phyloP scores from a whole-genome alignment of 192 early-diverging fungal species.

The Phycomyces blakesleeanus region DNA sequence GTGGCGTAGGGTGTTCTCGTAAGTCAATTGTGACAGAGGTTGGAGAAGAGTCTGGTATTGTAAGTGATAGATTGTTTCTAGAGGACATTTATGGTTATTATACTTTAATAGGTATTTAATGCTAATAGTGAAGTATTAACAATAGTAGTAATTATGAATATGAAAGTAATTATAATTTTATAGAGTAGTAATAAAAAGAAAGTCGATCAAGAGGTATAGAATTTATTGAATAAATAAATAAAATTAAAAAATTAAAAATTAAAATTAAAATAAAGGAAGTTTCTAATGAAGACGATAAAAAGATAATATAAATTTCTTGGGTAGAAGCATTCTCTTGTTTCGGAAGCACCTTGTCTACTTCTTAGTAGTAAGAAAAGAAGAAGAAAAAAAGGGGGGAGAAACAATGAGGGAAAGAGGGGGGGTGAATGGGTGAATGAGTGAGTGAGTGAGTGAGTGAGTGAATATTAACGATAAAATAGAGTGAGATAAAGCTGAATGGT shows the following conservation, averaged over 20 bases:
- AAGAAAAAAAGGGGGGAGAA: background rate
- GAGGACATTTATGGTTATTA: slow-evolving; percentile 1
- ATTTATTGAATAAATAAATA: background rate
- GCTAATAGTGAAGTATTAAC: too few species aligned
- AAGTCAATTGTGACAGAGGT: slow-evolving; percentile 7
- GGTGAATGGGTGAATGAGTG: background rate
- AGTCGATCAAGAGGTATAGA: slow-evolving; percentile 1
- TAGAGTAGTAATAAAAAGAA: too few species aligned
- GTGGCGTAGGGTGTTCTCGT: slow-evolving; percentile 13
- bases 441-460: background rate
- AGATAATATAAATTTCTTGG: too few species aligned
- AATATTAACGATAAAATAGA: background rate
- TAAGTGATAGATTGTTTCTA: background rate
- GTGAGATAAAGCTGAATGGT: background rate
- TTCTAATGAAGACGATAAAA: too few species aligned
- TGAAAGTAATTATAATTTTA: too few species aligned
- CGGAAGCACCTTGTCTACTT: background rate
- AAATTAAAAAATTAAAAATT: slow-evolving; percentile 1
- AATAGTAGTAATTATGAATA: too few species aligned
- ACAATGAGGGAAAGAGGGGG: background rate
- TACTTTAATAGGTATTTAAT: too few species aligned
- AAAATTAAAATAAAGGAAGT: background rate
- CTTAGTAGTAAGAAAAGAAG: background rate
- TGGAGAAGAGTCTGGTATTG: too few species aligned
- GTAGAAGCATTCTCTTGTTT: too few species aligned